Conservation (phyloP, 148 eudicot genomes). For the Euryodendron excelsum region DNA sequence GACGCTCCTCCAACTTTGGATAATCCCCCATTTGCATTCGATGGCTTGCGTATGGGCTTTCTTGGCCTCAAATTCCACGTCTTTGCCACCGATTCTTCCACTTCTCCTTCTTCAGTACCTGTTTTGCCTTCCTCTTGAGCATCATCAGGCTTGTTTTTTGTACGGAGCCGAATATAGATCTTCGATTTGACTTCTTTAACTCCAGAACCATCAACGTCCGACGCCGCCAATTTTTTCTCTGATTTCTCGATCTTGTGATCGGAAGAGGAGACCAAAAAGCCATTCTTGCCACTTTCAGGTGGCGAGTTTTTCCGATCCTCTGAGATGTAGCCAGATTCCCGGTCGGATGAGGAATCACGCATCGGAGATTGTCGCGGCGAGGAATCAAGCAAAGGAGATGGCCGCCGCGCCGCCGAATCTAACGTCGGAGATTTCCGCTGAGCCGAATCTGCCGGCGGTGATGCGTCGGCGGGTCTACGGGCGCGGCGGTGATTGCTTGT, state of each 20-base stretch:
- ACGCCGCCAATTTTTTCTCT: not conserved
- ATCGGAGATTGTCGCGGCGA: conserved; percentile 11
- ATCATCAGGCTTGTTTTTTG: conserved; percentile 6
- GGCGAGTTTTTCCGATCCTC: not conserved
- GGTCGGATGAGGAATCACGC: conserved; percentile 13
- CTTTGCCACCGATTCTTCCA: conserved; percentile 24
- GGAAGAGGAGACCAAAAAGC: not conserved
- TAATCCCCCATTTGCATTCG: conserved; percentile 3
- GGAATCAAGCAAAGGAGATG: not conserved
- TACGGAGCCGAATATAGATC: conserved; percentile 24
- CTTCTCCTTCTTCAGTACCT: conserved; percentile 6
- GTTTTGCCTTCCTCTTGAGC: conserved; percentile 15
- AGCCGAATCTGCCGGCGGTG: conserved; percentile 20
- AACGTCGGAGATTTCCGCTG: conserved; percentile 15
- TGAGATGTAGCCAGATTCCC: conserved; percentile 8
- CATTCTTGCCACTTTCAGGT: conserved; percentile 4
- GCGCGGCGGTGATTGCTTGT: conserved; percentile 16
- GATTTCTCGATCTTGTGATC: conserved; percentile 3
- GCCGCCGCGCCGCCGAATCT: conserved; percentile 8
- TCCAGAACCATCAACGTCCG: not conserved
- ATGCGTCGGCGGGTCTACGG: conserved; percentile 19
- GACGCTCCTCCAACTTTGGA: conserved; percentile 3
- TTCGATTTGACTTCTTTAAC: conserved; percentile 18
- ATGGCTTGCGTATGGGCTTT: conserved; percentile 13
- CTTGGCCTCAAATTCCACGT: conserved; percentile 52